A percentile compares a stretch with the other conserved stretches of the same genome.
Evolutionary conservation across 1,139 yeast species (phyloP).

Genomic region (Williopsis jadinii): DNA sequence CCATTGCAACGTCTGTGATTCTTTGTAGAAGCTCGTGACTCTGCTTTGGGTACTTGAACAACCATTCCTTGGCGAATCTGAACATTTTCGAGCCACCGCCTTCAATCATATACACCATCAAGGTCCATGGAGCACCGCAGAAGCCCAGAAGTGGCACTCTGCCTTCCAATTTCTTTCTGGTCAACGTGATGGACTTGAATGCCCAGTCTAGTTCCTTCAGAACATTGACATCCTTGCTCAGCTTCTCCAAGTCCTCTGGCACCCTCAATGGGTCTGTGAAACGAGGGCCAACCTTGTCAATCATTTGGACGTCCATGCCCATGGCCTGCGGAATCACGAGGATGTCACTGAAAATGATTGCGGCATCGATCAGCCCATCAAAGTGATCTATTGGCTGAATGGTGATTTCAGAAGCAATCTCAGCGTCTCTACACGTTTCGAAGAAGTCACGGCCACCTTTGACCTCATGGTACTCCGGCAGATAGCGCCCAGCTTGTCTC

Average conservation of each 20-base stretch:
- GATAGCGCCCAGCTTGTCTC: constrained; percentile 54
- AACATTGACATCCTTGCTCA: constrained; percentile 62
- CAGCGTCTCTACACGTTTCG: constrained; percentile 90
- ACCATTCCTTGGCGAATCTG: constrained; percentile 89
- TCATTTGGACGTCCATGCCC: constrained; percentile 93
- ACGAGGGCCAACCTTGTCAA: constrained; percentile 92
- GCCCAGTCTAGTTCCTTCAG: constrained; percentile 86
- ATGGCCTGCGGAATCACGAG: constrained; percentile 96
- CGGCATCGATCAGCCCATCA: constrained; percentile 89
- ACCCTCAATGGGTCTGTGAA: constrained; percentile 82
- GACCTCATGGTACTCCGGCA: constrained; percentile 87
- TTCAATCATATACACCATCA: constrained; percentile 93
- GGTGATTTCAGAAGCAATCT: constrained; percentile 86
- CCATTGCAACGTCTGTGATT: constrained; percentile 83
- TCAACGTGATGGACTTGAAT: constrained; percentile 80
- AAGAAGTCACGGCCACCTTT: constrained; percentile 87
- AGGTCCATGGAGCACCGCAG: constrained; percentile 98
- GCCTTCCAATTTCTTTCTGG: constrained; percentile 78
- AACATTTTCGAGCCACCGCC: constrained; percentile 95
- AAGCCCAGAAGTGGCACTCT: constrained; percentile 92
- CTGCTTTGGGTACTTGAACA: constrained; percentile 69
- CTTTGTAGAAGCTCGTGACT: constrained; percentile 68
- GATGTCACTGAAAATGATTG: constrained; percentile 92
- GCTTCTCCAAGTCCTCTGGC: constrained; percentile 56
- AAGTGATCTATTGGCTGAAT: constrained; percentile 92